Evolutionary conservation across 106 monocot species (phyloP), one percentile per base, ranked within the genome.

Genomic region (Chionographis japonica): DNA sequence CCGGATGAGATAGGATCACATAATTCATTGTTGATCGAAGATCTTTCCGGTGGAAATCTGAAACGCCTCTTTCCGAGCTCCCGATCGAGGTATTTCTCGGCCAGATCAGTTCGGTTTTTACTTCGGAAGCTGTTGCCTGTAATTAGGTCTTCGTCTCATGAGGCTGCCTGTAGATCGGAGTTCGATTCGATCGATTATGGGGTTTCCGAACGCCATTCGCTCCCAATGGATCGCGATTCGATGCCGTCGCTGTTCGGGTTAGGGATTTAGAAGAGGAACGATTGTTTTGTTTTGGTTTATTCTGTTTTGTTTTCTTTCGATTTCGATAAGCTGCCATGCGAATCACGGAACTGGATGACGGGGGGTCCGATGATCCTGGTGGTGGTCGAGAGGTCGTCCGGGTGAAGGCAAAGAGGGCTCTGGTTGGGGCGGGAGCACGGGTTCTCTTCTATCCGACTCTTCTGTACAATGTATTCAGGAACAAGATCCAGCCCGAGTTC

Each of bases 361-460:
- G 40, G 54, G 63, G 64, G 9, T 46, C 51, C 49, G 75, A 61
- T 14, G 72, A 68, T 17, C 60, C 62, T n/a, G 12, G 6, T 19
- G 63, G 58, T 8, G 16, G 62, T 27, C 27, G 27, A 8, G 54
- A 74, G 56, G 69, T 78, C 49, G 85, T 66, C 51, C 55, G 51
- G 50, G 46, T 62, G 37, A 75, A 36, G 68, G 67, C 77, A 59
- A 90, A 89, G 75, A 81, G 78, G 56, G 81, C 74, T 53, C 51
- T 87, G 39, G 86, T 94, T 19, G 89, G 89, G 12, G 84, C 84
- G 57, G 89, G 86, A 35, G 93, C 89, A 19, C 75, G 89, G 67
- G 42, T 82, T 27, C 80, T 94, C 12, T 94, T 94, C 70, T 94
- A 94, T 68, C 93, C 93, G 54, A 94, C 93, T 4, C 75, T 94